phyloP scores from a whole-genome alignment of 805 yeast genomes.

The Vanderwaltozyma tropicalis region DNA sequence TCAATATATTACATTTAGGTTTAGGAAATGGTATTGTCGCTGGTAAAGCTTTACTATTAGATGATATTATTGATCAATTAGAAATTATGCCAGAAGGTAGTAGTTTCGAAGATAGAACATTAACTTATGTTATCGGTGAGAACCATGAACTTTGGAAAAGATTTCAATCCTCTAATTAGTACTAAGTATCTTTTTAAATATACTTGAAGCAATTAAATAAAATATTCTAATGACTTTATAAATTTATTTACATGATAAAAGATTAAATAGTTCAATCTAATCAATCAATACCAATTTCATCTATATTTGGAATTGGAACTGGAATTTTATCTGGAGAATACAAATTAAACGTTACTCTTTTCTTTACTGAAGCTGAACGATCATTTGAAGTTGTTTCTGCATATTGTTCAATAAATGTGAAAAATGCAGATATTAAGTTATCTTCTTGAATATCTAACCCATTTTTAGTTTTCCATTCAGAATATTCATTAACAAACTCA shows the following conservation, averaged over 20 bases:
- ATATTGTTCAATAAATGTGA: background rate
- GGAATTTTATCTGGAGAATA: background rate
- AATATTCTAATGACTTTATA: too few relatives aligned
- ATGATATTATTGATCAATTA: constrained; percentile 71
- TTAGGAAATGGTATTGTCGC: constrained; percentile 56
- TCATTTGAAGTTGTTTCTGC: background rate
- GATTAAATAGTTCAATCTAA: background rate
- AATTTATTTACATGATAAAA: background rate
- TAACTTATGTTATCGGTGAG: constrained; percentile 66
- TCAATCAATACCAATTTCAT: background rate
- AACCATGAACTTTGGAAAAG: constrained; percentile 63
- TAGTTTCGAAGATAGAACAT: constrained; percentile 47
- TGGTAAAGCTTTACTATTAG: constrained; percentile 77
- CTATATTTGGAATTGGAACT: background rate
- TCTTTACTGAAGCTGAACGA: background rate
- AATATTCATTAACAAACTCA: constrained; percentile 28
- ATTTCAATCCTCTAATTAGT: background rate
- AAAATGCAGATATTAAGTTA: constrained; percentile 21
- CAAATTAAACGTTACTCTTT: background rate
- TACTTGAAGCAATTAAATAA: too few relatives aligned
- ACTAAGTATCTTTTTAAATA: too few relatives aligned
- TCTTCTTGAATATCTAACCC: constrained; percentile 30
- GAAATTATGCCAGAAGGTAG: constrained; percentile 34
- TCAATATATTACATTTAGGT: constrained; percentile 60
- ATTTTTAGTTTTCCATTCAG: constrained; percentile 29